Evolutionary conservation across 495 filamentous ascomycete genomes (phyloP), one percentile per base, ranked within the genome.

Genomic region (Hapsidospora chrysogenum): DNA sequence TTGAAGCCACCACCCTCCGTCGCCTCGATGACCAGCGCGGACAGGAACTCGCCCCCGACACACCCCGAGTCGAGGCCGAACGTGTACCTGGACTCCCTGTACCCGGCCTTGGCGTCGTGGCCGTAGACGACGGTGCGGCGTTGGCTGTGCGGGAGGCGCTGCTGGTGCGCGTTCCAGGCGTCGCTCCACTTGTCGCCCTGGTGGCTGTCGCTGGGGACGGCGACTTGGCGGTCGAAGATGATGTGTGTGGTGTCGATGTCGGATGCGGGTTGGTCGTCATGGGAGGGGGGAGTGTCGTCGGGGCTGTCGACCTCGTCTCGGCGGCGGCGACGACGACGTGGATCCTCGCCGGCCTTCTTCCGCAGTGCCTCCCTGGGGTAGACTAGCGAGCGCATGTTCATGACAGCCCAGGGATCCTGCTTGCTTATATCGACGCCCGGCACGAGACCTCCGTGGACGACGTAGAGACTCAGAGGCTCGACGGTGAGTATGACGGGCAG

Each of bases 11-110:
- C 22, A 7, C 23, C 27, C 13, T 42, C 36, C 34, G 42, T 47
- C 1, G 50, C 44, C 39, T 74, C 70, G 26, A 92, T 68, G 3
- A 95, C 61, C 38, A 89, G 44, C n/a, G 81, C 87, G 2, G 79
- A 81, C 38, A 95, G 48, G 36, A 66, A 61, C 0, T 72, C 75
- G 6, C 82, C 85, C 36, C 73, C 70, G 8, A 80, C 70, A 48
- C 86, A 95, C 1, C 76, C 78, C 1, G 74, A 74, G 50, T 96
- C 89, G 15, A 97, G 60, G 1, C 89, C 89, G 48, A 83, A 84
- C 28, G 76, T 78, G 50, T 85, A 92, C 20, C 56, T 56, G 29
- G 68, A 53, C 5, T 80, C 52, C 27, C 77, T 72, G 13, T 92
- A 64, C 0, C 80, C 82, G 1, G 57, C 51, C 27, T 72, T 72